phyloP scores from a whole-genome alignment of 768 basidiomycete species.

The Psilocybe cubensis region DNA sequence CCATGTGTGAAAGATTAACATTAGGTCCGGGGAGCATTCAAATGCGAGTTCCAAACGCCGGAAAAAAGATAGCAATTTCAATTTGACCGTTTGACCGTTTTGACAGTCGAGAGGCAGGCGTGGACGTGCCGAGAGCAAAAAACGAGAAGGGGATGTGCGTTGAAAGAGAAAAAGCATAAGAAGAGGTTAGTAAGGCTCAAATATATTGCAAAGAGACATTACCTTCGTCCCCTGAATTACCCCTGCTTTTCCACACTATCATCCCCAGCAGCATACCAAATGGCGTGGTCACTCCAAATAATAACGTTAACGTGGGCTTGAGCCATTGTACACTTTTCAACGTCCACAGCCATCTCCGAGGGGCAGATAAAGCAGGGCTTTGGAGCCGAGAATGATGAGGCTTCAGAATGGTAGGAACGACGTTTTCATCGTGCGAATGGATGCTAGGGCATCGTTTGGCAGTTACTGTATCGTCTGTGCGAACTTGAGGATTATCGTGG shows the following conservation, averaged over 20 bases:
- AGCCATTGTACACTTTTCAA: conserved; percentile 38
- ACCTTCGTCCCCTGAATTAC: conserved; percentile 19
- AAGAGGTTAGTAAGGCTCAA: background rate
- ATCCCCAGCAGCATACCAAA: conserved; percentile 67
- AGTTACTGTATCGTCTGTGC: background rate
- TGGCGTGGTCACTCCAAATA: conserved; percentile 80
- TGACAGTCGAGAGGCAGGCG: background rate
- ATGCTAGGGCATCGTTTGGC: background rate
- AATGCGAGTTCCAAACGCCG: background rate
- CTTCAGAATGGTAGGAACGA: background rate
- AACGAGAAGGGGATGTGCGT: background rate
- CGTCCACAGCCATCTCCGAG: conserved; percentile 6
- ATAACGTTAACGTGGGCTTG: conserved; percentile 54
- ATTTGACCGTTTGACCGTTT: background rate
- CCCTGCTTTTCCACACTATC: conserved; percentile 34
- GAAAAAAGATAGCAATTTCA: background rate
- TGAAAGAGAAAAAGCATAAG: background rate
- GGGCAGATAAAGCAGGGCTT: background rate
- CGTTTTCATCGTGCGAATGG: background rate
- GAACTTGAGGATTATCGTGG: background rate
- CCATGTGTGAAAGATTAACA: no score
- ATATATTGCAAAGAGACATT: conserved; percentile 14
- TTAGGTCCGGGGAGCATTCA: background rate
- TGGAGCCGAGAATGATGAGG: background rate
- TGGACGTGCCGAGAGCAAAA: background rate